Evolutionary conservation across 2,329 filamentous ascomycete genomes (phyloP).

Genomic region (Arthroderma uncinatum): DNA sequence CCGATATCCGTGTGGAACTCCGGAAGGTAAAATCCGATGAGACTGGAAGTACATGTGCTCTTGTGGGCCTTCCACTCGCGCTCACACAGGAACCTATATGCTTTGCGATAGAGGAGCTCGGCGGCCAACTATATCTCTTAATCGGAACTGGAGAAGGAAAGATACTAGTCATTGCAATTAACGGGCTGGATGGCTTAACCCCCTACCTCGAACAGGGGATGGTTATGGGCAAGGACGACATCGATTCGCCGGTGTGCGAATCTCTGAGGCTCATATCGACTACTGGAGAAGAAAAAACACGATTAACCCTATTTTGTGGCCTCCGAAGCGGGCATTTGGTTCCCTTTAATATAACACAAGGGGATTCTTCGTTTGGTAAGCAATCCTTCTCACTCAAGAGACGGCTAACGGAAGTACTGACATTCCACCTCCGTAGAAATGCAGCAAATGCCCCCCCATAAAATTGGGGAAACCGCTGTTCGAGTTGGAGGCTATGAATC

Average conservation of each 20-base stretch:
- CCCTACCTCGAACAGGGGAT: constrained; percentile 17
- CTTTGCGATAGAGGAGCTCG: constrained; percentile 24
- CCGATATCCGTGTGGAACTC: constrained; percentile 22
- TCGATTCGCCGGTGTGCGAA: constrained; percentile 28
- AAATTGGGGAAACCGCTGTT: constrained; percentile 30
- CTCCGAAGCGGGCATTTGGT: constrained; percentile 37
- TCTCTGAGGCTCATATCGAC: constrained; percentile 24
- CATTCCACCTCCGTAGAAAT: constrained; percentile 19
- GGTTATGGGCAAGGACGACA: constrained; percentile 13
- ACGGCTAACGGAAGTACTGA: neutral
- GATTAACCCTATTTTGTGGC: constrained; percentile 33
- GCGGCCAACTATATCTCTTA: constrained; percentile 24
- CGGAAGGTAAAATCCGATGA: constrained; percentile 17
- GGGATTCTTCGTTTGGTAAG: neutral
- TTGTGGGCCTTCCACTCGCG: constrained; percentile 17
- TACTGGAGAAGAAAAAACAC: constrained; percentile 10
- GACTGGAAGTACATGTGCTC: constrained; percentile 16
- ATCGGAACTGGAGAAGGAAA: constrained; percentile 32
- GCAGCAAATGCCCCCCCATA: constrained; percentile 21
- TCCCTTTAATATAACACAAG: constrained; percentile 12
- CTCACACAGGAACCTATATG: constrained; percentile 30
- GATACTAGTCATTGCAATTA: constrained; percentile 22
- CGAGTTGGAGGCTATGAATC: constrained; percentile 22
- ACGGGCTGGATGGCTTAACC: constrained; percentile 17
- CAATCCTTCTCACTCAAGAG: neutral